A percentile compares a stretch with the other conserved stretches of the same genome.
Conservation (phyloP, 768 basidiomycete species). For the Leccinum imitatum region DNA sequence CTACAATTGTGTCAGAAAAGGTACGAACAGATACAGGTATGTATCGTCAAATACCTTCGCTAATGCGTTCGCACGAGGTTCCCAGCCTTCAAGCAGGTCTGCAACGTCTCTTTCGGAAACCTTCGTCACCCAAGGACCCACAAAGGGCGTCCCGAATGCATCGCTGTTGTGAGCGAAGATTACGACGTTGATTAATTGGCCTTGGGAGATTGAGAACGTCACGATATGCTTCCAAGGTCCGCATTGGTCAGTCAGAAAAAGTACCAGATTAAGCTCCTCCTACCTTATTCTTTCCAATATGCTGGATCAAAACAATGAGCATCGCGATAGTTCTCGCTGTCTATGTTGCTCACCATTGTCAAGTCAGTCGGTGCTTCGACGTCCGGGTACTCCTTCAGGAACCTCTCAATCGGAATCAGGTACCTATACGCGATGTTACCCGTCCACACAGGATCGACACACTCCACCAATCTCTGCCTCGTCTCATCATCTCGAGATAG, state of each 20-base stretch:
- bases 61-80: conserved; percentile 8
- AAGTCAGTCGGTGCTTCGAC: conserved; percentile 27
- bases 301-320: conserved; percentile 14
- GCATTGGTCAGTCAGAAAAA: not conserved
- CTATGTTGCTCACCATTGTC: conserved; percentile 17
- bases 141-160: conserved; percentile 32
- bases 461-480: conserved; percentile 15
- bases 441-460: conserved; percentile 38
- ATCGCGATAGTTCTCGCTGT: not conserved
- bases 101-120: conserved; percentile 34
- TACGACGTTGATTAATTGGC: conserved; percentile 37
- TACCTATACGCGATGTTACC: conserved; percentile 42
- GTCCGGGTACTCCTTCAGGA: conserved; percentile 36
- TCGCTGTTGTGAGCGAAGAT: conserved; percentile 29
- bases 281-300: conserved; percentile 25
- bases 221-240: conserved; percentile 36
- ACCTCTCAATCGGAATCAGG: conserved; percentile 30
- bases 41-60: conserved; percentile 10
- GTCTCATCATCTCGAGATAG: conserved; percentile 3
- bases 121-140: conserved; percentile 31
- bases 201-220: conserved; percentile 39
- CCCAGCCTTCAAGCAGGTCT: conserved; percentile 30
- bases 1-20: conserved; percentile 18
- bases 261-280: not conserved
- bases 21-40: too few species aligned